These are phyloP conservation scores for Gracilaria caudata DNA, from an alignment of 23 red algal species.

Conservation along the genomic window DNA sequence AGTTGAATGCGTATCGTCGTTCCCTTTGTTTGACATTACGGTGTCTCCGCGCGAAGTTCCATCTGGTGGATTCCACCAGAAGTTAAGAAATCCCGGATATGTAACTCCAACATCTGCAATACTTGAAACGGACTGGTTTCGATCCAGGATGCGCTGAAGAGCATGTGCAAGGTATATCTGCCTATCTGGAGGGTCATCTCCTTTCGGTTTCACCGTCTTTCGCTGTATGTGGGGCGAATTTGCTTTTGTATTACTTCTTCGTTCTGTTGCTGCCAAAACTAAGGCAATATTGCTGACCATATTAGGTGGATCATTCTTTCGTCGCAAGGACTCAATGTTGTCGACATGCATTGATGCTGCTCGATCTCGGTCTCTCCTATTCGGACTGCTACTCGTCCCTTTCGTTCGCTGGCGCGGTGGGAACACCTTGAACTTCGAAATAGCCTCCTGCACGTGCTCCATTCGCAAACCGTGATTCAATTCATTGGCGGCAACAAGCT, in stretches of 20 bases:
- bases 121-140: neutral
- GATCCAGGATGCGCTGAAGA: neutral
- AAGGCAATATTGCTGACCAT: conserved; percentile 37
- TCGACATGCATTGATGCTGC: neutral
- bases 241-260: neutral
- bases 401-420: conserved; percentile 5
- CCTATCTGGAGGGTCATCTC: neutral
- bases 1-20: neutral
- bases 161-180: conserved; percentile 39
- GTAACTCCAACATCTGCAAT: neutral
- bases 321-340: neutral
- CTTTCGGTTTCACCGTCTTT: neutral
- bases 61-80: conserved; percentile 3
- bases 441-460: conserved; percentile 12
- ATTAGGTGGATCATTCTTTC: neutral
- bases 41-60: neutral
- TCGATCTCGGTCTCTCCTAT: neutral
- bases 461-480: neutral
- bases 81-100: conserved; percentile 71
- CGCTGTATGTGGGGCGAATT: neutral
- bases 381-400: neutral
- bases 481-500: neutral
- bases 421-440: conserved; percentile 31
- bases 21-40: neutral
- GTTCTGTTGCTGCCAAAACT: conserved; percentile 25